Evolutionary conservation across 2,329 filamentous ascomycete genomes (phyloP).

Genomic region (Clathrospora elynae): DNA sequence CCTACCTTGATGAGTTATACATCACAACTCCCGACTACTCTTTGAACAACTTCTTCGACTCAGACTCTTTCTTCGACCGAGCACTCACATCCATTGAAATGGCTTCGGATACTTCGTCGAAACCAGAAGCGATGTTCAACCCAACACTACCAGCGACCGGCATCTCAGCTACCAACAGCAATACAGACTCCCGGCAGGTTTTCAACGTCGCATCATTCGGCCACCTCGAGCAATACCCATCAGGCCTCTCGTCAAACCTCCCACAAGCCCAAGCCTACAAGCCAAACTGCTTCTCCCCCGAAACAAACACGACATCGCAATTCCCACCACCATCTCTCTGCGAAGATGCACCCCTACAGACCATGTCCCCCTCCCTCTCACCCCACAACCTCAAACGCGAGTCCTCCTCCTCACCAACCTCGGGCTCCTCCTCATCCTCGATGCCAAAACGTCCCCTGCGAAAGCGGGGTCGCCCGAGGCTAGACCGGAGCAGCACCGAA

Average conservation of each 20-base stretch:
- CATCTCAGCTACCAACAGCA: conserved; percentile 16
- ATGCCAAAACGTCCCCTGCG: conserved; percentile 34
- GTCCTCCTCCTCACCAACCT: conserved; percentile 27
- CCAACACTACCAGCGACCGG: conserved; percentile 22
- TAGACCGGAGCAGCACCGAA: conserved; percentile 30
- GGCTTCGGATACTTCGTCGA: conserved; percentile 20
- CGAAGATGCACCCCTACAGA: conserved; percentile 33
- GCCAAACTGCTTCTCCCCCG: conserved; percentile 24
- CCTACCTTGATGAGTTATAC: conserved; percentile 33
- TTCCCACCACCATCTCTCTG: conserved; percentile 46
- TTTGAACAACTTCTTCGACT: conserved; percentile 37
- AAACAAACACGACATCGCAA: conserved; percentile 28
- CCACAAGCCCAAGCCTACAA: conserved; percentile 20
- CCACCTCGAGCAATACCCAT: conserved; percentile 25
- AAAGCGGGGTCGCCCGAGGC: conserved; percentile 41
- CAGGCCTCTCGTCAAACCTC: conserved; percentile 28
- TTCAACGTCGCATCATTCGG: conserved; percentile 29
- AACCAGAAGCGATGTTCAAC: conserved; percentile 23
- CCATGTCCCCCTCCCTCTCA: conserved; percentile 34
- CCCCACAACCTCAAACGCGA: conserved; percentile 40
- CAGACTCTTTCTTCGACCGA: conserved; percentile 33
- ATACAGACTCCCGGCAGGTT: conserved; percentile 20
- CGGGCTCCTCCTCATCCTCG: conserved; percentile 26
- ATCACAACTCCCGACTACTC: conserved; percentile 30
- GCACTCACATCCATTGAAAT: conserved; percentile 33